A percentile compares a stretch with the other conserved stretches of the same genome.
Conservation (phyloP, 1,139 yeast genomes). For the Barnettozyma hawaiiensis region DNA sequence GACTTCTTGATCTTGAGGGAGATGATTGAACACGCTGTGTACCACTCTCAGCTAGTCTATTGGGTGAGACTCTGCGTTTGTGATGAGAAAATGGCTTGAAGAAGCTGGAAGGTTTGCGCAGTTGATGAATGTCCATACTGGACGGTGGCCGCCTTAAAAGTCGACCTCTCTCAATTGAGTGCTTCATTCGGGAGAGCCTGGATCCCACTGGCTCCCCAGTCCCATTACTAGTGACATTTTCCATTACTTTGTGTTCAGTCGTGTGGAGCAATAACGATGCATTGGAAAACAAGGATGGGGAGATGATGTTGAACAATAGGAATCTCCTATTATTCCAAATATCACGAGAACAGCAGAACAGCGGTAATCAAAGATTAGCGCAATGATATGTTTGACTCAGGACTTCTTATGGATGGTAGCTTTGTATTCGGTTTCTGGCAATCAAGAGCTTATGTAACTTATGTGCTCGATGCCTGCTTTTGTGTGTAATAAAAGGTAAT, state of each 20-base stretch:
- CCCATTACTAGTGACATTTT: background rate
- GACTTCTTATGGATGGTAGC: background rate
- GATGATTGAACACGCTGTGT: conserved; percentile 1
- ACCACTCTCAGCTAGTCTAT: background rate
- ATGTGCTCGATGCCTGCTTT: too few species aligned
- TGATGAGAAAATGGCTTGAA: conserved; percentile 8
- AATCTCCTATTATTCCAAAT: background rate
- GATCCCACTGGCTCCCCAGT: background rate
- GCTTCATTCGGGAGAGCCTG: conserved; percentile 6
- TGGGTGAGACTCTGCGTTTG: conserved; percentile 6
- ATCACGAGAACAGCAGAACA: background rate
- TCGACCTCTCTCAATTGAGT: conserved; percentile 4
- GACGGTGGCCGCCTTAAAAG: conserved; percentile 6
- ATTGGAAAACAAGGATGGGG: background rate
- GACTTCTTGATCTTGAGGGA: background rate
- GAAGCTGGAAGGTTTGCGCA: conserved; percentile 8
- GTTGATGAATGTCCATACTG: conserved; percentile 7
- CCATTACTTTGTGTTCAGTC: conserved; percentile 1
- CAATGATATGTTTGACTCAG: background rate
- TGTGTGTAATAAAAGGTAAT: too few species aligned
- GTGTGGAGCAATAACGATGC: background rate
- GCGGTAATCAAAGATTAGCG: background rate
- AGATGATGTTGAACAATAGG: background rate
- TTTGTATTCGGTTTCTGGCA: background rate
- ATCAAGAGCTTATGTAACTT: too few species aligned